phyloP scores from a whole-genome alignment of 2,329 filamentous ascomycete species.

The Ceratocystiopsis sp. region DNA sequence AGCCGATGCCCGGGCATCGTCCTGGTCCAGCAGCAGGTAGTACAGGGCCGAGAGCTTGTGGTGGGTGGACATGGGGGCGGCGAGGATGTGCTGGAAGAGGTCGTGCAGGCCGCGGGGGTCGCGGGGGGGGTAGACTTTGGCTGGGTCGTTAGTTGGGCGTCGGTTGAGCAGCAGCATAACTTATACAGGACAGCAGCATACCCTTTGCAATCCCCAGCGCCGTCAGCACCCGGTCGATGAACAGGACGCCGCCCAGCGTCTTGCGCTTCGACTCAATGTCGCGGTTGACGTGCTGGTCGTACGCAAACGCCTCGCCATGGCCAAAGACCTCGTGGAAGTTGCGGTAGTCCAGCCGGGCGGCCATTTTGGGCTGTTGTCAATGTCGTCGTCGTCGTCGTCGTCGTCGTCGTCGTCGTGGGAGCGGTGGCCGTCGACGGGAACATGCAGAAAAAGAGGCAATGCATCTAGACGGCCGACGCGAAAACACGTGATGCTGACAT shows the following conservation, averaged over 20 bases:
- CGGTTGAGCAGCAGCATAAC: too few relatives aligned
- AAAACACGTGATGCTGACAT: conserved; percentile 5
- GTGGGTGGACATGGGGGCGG: conserved; percentile 46
- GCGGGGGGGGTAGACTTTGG: conserved; percentile 58
- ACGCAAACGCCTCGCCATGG: conserved; percentile 40
- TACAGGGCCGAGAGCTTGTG: conserved; percentile 72
- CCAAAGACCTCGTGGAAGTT: conserved; percentile 54
- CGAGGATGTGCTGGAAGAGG: conserved; percentile 53
- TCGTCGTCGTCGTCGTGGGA: too few relatives aligned
- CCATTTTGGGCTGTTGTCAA: too few relatives aligned
- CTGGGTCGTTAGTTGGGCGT: too few relatives aligned
- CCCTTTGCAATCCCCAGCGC: conserved; percentile 53
- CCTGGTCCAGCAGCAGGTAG: conserved; percentile 66
- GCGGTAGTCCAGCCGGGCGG: conserved; percentile 37
- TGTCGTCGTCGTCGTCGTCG: too few relatives aligned
- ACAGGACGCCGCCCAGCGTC: conserved; percentile 50
- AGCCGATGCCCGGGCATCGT: conserved; percentile 26
- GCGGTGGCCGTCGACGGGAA: too few relatives aligned
- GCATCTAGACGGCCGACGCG: background rate
- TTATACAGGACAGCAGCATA: conserved; percentile 15
- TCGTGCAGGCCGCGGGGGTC: conserved; percentile 48
- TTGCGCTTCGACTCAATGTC: conserved; percentile 52
- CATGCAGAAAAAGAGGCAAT: background rate
- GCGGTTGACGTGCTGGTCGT: conserved; percentile 41
- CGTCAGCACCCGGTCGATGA: conserved; percentile 62